Evolutionary conservation across 768 basidiomycete species (phyloP), one percentile per base, ranked within the genome.

Genomic region (Leccinum subgranulosum): DNA sequence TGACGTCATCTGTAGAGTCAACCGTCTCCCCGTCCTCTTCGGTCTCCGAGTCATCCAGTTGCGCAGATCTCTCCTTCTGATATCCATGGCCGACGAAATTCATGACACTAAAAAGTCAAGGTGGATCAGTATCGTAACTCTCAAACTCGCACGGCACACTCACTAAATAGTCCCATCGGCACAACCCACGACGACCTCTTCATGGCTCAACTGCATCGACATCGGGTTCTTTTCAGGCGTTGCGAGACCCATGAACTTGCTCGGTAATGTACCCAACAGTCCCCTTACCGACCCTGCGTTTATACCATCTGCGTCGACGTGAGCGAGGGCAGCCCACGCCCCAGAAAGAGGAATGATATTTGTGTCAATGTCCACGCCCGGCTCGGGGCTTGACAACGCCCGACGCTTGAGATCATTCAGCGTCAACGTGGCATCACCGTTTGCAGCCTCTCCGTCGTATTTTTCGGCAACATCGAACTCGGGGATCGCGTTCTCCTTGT

Each of bases 221-320:
- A 94, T 94, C 8, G 93, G 94, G 64, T 95, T 94, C 81, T 94
- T 92, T 73, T 90, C 93, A 2, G 94, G 92, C 23, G 84, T 89
- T 29, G 91, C 88, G 45, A 96, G 78, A 3, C 92, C 92, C 19
- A 77, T 69, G 64, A 92, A 94, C 68, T 88, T 90, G 33, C 66
- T 65, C 2, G 90, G 91, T 12, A 90, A 68, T 17, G 74, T 62
- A 0, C 90, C 86, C 43, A 82, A 71, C 0, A 92, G 65, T 6
- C 89, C 90, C 63, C 81, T 84, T 12, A 83, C 74, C 43, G 60
- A 41, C 1, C 47, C 10, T 4, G 72, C 74, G 6, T 67, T 71
- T 3, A 71, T 70, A n/a, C 73, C 60, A n/a, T 67, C 59, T 15
- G 62, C 60, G 27, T 73, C 71, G n/a, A 66, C 58, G 14, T 75